Base-by-base conservation (phyloP, 2,329 filamentous ascomycete genomes). In the Monascus ruber region DNA sequence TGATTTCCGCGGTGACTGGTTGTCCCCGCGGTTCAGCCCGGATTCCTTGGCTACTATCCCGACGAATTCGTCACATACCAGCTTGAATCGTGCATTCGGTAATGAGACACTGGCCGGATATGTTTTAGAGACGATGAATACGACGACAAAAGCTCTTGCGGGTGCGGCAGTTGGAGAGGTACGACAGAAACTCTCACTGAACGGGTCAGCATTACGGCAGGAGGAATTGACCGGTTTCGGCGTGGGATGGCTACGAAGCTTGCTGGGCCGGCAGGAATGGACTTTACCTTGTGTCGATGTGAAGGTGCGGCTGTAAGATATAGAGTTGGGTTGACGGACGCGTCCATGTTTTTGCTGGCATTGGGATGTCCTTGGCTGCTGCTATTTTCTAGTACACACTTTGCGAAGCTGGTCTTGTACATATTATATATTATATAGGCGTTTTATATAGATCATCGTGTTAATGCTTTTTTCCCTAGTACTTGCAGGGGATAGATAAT, bases 1-100 rank as follows among this genome's bases (percentile, higher is more conserved):
- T 71, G 89, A 96, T 68, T 83, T 95, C 54, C 75, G 72, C 50
- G 83, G 80, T 54, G 86, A 93, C 67, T 96, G 88, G 89, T 96
- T 96, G 63, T 79, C 88, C 51, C 81, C 88, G n/a, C 76, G 85
- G 9, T 68, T 72, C 42, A 50, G 68, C 61, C 49, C 64, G 43
- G 47, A 59, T 51, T 47, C 59, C 44, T 37, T 54, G 26, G 37
- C 52, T 44, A 49, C 63, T 43, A 39, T 51, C 31, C 31, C 47
- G 31, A 33, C 53, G 26, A 52, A 59, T 17, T 60, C 25, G 24
- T 26, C 34, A 60, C 25, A 50, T 54, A 9, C 53, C 55, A 4
- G 48, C 56, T 25, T 46, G 55, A 37, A 42, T 24, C 54, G 57
- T 26, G 48, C 53, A 28, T 49, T 55, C 9, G 54, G 55, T 17